These are phyloP conservation scores for Triticum timopheevii DNA, from an alignment of 176 grass and related monocot species.

Conservation along the genomic window DNA sequence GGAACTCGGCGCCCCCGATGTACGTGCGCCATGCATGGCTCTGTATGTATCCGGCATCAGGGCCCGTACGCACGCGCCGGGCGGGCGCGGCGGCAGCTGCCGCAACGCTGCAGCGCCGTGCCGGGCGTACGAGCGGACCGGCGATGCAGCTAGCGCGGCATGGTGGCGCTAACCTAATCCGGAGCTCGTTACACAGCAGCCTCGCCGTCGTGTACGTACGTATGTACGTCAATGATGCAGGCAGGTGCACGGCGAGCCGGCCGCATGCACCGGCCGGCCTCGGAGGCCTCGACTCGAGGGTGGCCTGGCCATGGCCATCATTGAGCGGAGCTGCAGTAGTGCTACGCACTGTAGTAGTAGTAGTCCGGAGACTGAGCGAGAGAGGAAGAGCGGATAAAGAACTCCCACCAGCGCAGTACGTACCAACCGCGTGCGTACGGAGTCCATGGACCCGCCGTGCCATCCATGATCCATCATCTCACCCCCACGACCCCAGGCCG, in stretches of 20 bases:
- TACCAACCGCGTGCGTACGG: background rate
- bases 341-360: too few species aligned
- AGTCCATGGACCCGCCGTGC: too few species aligned
- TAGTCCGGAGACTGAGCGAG: too few species aligned
- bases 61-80: background rate
- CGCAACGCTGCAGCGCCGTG: background rate
- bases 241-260: too few species aligned
- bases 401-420: background rate
- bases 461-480: background rate
- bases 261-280: background rate
- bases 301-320: too few species aligned
- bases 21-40: background rate
- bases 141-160: background rate
- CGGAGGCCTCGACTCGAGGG: background rate
- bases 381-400: background rate
- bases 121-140: background rate
- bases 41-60: background rate
- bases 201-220: too few species aligned
- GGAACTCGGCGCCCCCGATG: background rate
- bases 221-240: too few species aligned
- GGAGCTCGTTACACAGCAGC: too few species aligned
- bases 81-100: background rate
- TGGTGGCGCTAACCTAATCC: background rate
- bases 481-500: background rate
- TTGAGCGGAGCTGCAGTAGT: too few species aligned